Conservation (phyloP, 257 asterid species). For the Verbena officinalis region DNA sequence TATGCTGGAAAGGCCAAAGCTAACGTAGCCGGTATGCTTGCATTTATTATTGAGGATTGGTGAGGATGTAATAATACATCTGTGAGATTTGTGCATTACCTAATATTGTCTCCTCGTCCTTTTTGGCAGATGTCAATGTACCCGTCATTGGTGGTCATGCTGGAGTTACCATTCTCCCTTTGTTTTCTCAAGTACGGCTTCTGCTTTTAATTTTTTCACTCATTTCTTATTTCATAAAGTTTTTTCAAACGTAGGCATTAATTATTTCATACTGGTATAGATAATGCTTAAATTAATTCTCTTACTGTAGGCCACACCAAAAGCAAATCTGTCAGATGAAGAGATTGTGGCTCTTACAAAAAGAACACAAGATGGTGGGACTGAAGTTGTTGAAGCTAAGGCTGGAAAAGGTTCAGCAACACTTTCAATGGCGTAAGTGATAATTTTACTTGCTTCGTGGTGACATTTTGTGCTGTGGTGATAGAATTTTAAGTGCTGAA, state of each 20-base stretch:
- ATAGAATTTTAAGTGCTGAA: not conserved
- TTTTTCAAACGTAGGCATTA: not conserved
- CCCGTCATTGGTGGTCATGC: conserved; percentile 98
- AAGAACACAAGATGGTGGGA: conserved; percentile 97
- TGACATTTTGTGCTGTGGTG: not conserved
- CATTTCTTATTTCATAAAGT: not conserved
- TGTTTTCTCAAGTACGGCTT: conserved; percentile 74
- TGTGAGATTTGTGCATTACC: conserved; percentile 6
- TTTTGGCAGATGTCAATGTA: conserved; percentile 68
- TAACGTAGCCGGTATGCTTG: conserved; percentile 62
- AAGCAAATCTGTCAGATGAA: conserved; percentile 72
- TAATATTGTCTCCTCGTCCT: not conserved
- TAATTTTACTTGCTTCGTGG: conserved; percentile 1
- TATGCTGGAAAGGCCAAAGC: conserved; percentile 86
- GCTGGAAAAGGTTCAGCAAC: conserved; percentile 99
- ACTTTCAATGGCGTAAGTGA: conserved; percentile 95
- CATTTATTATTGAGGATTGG: not conserved
- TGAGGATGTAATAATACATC: not conserved
- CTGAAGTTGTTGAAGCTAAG: conserved; percentile 97
- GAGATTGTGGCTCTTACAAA: conserved; percentile 75
- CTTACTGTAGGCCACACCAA: conserved; percentile 67
- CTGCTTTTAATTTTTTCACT: not conserved
- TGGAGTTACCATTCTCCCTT: conserved; percentile 91
- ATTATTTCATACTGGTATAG: not conserved
- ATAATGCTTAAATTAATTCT: conserved; percentile 4